Evolutionary conservation across 2,329 filamentous ascomycete species (phyloP).

Genomic region (Aspergillus arachidicola): DNA sequence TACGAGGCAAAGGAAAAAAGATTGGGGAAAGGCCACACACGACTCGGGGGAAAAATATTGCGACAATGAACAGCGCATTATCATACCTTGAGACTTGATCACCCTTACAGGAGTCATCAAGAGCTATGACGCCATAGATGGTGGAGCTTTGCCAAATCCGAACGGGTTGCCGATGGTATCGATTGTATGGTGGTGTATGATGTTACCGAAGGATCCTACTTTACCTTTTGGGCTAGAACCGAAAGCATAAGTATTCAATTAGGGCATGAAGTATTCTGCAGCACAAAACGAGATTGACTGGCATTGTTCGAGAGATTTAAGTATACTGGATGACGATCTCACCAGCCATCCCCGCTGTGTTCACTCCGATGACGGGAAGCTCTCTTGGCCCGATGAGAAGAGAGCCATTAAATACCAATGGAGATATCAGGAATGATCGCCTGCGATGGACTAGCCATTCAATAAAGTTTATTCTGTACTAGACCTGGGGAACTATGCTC

Average conservation of each 20-base stretch:
- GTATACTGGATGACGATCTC: neutral
- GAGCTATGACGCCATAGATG: neutral
- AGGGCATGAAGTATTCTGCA: neutral
- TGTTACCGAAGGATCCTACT: neutral
- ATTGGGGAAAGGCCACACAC: neutral
- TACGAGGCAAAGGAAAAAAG: neutral
- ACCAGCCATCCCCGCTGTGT: neutral
- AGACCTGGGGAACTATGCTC: neutral
- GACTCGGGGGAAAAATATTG: neutral
- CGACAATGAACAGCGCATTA: neutral
- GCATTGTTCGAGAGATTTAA: neutral
- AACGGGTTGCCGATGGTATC: neutral
- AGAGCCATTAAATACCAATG: neutral
- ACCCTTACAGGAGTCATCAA: neutral
- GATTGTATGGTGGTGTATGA: neutral
- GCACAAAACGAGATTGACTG: neutral
- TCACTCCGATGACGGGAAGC: neutral
- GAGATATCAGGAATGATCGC: neutral
- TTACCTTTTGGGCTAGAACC: neutral
- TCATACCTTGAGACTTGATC: neutral
- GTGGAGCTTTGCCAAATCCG: neutral
- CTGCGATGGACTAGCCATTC: neutral
- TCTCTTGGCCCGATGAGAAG: neutral
- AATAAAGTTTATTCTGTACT: conserved; percentile 1
- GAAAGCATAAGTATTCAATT: neutral